Base-by-base conservation (phyloP, 306 rosid genomes). In the Cucurbita pepo region DNA sequence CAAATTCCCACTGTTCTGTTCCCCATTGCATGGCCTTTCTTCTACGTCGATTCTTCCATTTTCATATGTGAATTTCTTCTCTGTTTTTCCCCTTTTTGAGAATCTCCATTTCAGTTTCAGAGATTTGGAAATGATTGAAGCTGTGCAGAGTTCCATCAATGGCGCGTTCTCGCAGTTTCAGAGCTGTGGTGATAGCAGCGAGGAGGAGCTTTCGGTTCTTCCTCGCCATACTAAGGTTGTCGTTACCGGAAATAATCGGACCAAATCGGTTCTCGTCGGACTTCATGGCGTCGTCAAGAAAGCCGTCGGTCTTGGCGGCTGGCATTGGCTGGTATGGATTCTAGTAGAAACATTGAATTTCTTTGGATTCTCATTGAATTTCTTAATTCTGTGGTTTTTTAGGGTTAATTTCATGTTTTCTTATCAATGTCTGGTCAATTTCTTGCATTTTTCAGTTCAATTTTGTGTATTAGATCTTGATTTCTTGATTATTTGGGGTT, bases 201-300 rank as follows among this genome's bases (percentile, higher is more conserved):
- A 94, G 45, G 99, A 94, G 76, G 99, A 94, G 87, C 91, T 94
- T 0, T 89, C 99, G 0, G 97, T 94, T 66, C 92, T 94, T 18
- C 99, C 99, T 72, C 97, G 96, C 60, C 99, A 94, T 71, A 94
- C 99, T 21, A 94, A 94, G 74, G 99, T 94, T 22, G 97, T 94
- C n/a, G 99, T 94, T 0, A 94, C 97, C 4, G 99, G 99, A 51
- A 94, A 94, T 45, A 94, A 94, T 85, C 83, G 99, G n/a, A 94
- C 99, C 48, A 94, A 94, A 84, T 94, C 99, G 4, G 99, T 94
- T 7, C 99, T 94, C 14, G 97, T 94, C 52, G 99, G 99, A 59
- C 96, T 94, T 3, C 97, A 85, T 71, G 99, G 99, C 3, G 99
- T 94, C 12, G 99, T 94, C 38, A 94, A 94, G 86, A 94, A 94